These are phyloP conservation scores for Fusarium fracticaudum DNA, from an alignment of 2,329 filamentous ascomycete genomes.

Conservation along the genomic window DNA sequence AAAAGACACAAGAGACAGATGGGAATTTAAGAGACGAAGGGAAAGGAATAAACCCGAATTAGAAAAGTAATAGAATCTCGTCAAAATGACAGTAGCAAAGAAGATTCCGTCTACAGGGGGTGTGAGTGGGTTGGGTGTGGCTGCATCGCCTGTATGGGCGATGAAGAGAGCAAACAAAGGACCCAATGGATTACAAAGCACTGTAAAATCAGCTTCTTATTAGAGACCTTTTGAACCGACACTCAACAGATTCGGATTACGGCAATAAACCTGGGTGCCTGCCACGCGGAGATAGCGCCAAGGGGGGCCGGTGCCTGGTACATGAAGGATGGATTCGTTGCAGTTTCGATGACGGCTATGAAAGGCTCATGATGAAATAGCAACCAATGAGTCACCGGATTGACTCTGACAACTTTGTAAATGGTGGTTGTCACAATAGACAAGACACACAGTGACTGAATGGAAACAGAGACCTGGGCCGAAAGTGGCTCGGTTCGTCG, in stretches of 20 bases:
- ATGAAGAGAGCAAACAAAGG: slow-evolving; percentile 3
- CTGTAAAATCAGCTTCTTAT: not conserved
- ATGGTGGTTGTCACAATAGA: not conserved
- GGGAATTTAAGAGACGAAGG: slow-evolving; percentile 15
- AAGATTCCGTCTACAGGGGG: slow-evolving; percentile 3
- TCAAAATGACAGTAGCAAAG: slow-evolving; percentile 22
- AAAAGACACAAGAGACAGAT: not conserved
- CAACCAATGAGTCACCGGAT: not conserved
- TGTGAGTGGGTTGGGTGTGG: slow-evolving; percentile 22
- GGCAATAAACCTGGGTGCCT: slow-evolving; percentile 21
- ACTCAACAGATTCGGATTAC: slow-evolving; percentile 27
- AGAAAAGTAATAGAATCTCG: slow-evolving; percentile 13
- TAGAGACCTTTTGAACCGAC: not conserved
- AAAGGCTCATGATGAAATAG: not conserved
- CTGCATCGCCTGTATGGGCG: slow-evolving; percentile 14
- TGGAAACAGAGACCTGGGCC: not conserved
- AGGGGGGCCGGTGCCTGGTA: slow-evolving; percentile 1
- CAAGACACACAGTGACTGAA: not conserved
- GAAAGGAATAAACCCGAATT: slow-evolving; percentile 4
- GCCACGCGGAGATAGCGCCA: slow-evolving; percentile 20
- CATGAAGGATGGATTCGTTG: not conserved
- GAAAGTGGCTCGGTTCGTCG: slow-evolving; percentile 11
- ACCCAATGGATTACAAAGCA: slow-evolving; percentile 37
- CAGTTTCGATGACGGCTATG: slow-evolving; percentile 26
- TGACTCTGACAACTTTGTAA: not conserved